Base-by-base conservation (phyloP, 148 eudicot species). In the Vaccinium corymbosum region DNA sequence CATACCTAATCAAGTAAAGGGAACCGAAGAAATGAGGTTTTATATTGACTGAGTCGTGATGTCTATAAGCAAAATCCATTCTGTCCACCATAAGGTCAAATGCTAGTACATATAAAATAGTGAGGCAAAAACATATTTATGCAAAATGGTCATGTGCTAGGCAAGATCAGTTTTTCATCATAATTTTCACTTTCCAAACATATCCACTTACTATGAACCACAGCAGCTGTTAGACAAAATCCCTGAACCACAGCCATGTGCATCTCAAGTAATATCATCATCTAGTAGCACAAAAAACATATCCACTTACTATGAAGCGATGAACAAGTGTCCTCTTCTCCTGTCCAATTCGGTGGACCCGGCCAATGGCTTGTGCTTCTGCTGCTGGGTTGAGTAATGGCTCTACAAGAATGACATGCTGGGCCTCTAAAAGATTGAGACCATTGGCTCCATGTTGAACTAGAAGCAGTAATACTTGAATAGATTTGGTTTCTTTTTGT, bases 371-470 rank as follows among this genome's bases (percentile, higher is more conserved):
- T 87, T 96, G 99, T 79, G 98, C 98, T 91, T 96, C 99, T 74
- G 92, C 97, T 81, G 95, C 99, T 50, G 99, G 99, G 88, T 96
- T 96, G 49, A 96, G 94, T 35, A 93, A 88, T 83, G 99, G 97
- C 89, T 96, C 99, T 17, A 93, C 98, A 52, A 96, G 97, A 83
- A 96, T 92, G 52, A 96, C 98, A 88, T 96, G 99, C 85, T 96
- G 92, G 42, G 99, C 99, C 93, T 96, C 99, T 70, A 96, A 92
- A 55, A 96, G 97, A 87, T 96, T 96, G 38, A 96, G 95, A 76
- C 99, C 99, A 85, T 96, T 96, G 35, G 99, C 98, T 70, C 99
- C 99, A 80, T 94, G 94, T 79, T 96, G 97, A 75, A 94, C 83
- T 84, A 96, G 87, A 53, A 96, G 89, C 78, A 96, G 92, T 56